Evolutionary conservation across 768 basidiomycete species (phyloP), one percentile per base, ranked within the genome.

Genomic region (Lactarius trivialis): DNA sequence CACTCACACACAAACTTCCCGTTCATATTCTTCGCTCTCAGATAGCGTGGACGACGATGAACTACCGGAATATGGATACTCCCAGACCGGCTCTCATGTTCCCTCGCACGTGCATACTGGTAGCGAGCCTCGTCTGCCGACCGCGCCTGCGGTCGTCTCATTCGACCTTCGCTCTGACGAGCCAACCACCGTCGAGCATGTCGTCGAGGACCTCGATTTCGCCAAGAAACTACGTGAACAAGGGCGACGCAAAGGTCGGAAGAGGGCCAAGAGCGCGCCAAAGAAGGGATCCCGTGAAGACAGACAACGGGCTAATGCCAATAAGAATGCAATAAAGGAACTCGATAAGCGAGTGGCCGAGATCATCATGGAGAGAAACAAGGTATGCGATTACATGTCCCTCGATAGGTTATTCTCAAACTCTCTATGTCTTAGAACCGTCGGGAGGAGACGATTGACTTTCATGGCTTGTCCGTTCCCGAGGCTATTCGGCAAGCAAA

Each of bases 331-430:
- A 21, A 64, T 17, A 32, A 34, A 51, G 32, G 19, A 15, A 2
- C 14, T 55, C 19, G 12, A 64, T 56, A 37, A 26, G 39, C 41
- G 12, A 7, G 63, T 58, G 1, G 63, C 61, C 14, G 17, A 28
- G 21, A 51, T 64, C 5, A 24, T 56, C 4, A 51, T 2, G 26
- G 24, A 55, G 37, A 64, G 60, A 2, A 64, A 64, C 45, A 54
- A 64, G 58, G 63, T 64, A 30, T 62, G 19, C 36, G 8, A 21
- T 19, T 7, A 37, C 21, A 14, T 30, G 8, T 24, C 2, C 30
- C 2, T 4, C 15, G 14, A n/a, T n/a, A n/a, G 6, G 17, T 33
- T 34, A 32, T 39, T 7, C 57, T 59, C 30, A 50, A 26, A 24
- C 12, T 58, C 12, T 24, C 21, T 30, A 3, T 24, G n/a, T 49